A percentile compares a stretch with the other conserved stretches of the same genome.
Evolutionary conservation across 805 yeast genomes (phyloP).

Genomic region (Metschnikowia cubensis): DNA sequence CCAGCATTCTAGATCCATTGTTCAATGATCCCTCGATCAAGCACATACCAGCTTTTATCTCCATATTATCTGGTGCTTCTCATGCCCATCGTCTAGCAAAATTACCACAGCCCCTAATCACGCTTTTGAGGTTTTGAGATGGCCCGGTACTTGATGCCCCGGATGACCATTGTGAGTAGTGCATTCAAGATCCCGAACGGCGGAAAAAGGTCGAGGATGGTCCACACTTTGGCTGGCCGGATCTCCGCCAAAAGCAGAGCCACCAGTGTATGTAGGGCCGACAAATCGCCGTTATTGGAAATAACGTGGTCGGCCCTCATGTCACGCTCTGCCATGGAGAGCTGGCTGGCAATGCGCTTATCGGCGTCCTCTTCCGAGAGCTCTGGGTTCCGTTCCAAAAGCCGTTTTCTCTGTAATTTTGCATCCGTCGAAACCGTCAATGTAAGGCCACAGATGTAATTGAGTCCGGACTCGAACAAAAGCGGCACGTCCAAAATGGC

Average conservation of each 20-base stretch:
- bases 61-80: too few relatives aligned
- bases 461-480: constrained; percentile 74
- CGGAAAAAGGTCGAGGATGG: constrained; percentile 35
- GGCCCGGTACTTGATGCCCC: constrained; percentile 3
- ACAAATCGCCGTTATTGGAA: constrained; percentile 47
- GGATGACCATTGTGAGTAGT: constrained; percentile 3
- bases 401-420: constrained; percentile 57
- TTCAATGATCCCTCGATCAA: too few relatives aligned
- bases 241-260: constrained; percentile 23
- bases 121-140: not conserved
- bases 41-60: too few relatives aligned
- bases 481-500: constrained; percentile 88
- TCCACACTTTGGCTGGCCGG: constrained; percentile 25
- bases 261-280: constrained; percentile 21
- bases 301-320: constrained; percentile 61
- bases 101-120: not conserved
- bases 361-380: constrained; percentile 62
- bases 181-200: constrained; percentile 30
- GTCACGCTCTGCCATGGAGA: constrained; percentile 57
- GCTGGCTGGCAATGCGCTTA: constrained; percentile 72
- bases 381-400: constrained; percentile 63
- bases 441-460: constrained; percentile 64
- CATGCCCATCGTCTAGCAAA: too few relatives aligned
- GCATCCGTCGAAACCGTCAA: constrained; percentile 63
- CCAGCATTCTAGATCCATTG: too few relatives aligned